phyloP scores from a whole-genome alignment of 192 early-diverging fungal genomes.

The Coemansia sp. region DNA sequence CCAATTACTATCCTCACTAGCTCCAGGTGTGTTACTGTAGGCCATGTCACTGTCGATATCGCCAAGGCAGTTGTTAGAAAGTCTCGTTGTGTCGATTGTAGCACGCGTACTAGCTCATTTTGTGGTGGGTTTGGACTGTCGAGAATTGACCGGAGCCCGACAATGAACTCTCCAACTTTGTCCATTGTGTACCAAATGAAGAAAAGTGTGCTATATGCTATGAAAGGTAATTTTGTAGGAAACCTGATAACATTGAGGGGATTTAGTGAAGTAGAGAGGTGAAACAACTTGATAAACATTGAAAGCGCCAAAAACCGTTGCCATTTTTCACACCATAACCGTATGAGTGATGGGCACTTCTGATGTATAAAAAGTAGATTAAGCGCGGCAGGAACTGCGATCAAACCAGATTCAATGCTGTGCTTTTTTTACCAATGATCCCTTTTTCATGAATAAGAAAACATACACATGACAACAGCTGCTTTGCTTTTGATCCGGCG shows the following conservation, averaged over 20 bases:
- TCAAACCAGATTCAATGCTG: not conserved
- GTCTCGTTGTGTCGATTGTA: slow-evolving; percentile 40
- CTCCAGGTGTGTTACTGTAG: slow-evolving; percentile 46
- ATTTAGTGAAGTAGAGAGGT: no score
- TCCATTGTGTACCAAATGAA: slow-evolving; percentile 26
- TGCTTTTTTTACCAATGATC: not conserved
- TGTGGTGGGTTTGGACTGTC: slow-evolving; percentile 46
- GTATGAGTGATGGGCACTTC: not conserved
- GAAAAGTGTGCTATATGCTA: slow-evolving; percentile 1
- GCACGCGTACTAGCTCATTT: slow-evolving; percentile 37
- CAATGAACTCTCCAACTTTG: slow-evolving; percentile 39
- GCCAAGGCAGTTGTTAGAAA: slow-evolving; percentile 40
- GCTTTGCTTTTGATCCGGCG: slow-evolving; percentile 4
- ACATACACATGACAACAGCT: not conserved
- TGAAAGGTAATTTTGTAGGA: not conserved
- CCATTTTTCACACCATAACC: not conserved
- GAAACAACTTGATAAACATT: not conserved
- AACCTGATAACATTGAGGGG: no score
- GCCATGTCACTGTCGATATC: slow-evolving; percentile 40
- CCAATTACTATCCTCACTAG: slow-evolving; percentile 49
- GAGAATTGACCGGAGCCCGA: slow-evolving; percentile 40
- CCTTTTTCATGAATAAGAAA: not conserved
- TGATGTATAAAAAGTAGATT: not conserved
- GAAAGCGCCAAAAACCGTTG: not conserved
- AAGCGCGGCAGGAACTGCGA: not conserved